phyloP scores from a whole-genome alignment of 371 early-diverging fungal species.

The Parasitella parasitica region DNA sequence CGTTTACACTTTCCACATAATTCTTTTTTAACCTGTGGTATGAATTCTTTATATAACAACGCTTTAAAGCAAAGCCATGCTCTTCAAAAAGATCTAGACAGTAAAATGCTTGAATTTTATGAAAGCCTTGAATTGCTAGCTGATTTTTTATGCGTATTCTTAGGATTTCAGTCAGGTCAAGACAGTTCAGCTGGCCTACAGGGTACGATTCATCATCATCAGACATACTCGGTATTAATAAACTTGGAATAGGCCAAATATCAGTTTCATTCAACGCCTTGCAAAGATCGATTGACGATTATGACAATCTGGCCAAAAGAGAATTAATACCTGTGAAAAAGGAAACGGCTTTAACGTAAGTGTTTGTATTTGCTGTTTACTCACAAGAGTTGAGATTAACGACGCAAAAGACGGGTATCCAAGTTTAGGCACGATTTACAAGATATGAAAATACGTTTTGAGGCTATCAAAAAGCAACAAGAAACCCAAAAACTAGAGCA shows the following conservation, averaged over 20 bases:
- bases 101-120: too few relatives aligned
- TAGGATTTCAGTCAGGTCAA: constrained; percentile 57
- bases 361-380: too few relatives aligned
- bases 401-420: constrained; percentile 52
- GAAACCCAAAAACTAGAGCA: constrained; percentile 44
- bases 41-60: constrained; percentile 66
- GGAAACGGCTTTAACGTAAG: constrained; percentile 72
- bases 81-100: constrained; percentile 56
- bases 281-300: constrained; percentile 71
- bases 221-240: not conserved
- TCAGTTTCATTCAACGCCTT: constrained; percentile 65
- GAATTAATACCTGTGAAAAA: constrained; percentile 75
- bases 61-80: constrained; percentile 62
- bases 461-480: constrained; percentile 55
- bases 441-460: constrained; percentile 53
- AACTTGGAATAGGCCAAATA: constrained; percentile 61
- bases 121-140: too few relatives aligned
- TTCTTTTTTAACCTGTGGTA: constrained; percentile 6
- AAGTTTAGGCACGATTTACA: constrained; percentile 69
- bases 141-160: not conserved
- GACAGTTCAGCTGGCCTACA: constrained; percentile 63
- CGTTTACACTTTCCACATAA: too few relatives aligned
- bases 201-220: constrained; percentile 36
- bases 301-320: constrained; percentile 69
- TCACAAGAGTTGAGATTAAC: not conserved